Conservation (phyloP, 106 monocot species). For the Vanilla planifolia region DNA sequence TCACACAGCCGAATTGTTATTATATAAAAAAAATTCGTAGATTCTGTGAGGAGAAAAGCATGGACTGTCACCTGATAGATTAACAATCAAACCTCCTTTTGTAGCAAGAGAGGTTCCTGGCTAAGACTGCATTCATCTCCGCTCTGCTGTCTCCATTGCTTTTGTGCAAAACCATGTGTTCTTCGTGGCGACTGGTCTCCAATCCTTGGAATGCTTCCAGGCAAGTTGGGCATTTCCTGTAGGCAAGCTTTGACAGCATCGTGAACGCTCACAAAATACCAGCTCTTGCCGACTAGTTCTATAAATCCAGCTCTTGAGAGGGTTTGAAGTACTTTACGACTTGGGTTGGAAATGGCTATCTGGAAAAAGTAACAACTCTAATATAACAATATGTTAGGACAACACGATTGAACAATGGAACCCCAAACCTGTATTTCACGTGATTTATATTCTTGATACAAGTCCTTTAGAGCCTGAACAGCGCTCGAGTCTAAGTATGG, state of each 20-base stretch:
- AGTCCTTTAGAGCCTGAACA: slow-evolving; percentile 91
- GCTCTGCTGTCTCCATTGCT: slow-evolving; percentile 24
- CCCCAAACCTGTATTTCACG: slow-evolving; percentile 71
- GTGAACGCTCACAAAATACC: slow-evolving; percentile 94
- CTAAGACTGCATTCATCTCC: slow-evolving; percentile 10
- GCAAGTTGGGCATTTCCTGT: slow-evolving; percentile 54
- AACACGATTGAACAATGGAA: background rate
- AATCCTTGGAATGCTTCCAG: background rate
- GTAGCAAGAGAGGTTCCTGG: slow-evolving; percentile 30
- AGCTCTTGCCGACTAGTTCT: slow-evolving; percentile 71
- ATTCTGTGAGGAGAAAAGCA: too few species aligned
- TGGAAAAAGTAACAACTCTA: slow-evolving; percentile 11
- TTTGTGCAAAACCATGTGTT: slow-evolving; percentile 20
- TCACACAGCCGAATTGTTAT: too few species aligned
- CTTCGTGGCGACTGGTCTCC: slow-evolving; percentile 19
- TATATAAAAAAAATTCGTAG: too few species aligned
- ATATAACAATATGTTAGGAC: background rate
- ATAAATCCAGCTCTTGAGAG: slow-evolving; percentile 64
- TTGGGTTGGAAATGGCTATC: slow-evolving; percentile 95
- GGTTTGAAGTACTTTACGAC: slow-evolving; percentile 59
- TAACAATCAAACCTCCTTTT: slow-evolving; percentile 12
- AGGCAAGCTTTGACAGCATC: slow-evolving; percentile 95
- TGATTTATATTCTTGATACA: slow-evolving; percentile 80
- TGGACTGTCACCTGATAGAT: background rate
- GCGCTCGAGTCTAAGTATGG: slow-evolving; percentile 96